phyloP scores from a whole-genome alignment of 164 flowering plant genomes.

The Houttuynia cordata region DNA sequence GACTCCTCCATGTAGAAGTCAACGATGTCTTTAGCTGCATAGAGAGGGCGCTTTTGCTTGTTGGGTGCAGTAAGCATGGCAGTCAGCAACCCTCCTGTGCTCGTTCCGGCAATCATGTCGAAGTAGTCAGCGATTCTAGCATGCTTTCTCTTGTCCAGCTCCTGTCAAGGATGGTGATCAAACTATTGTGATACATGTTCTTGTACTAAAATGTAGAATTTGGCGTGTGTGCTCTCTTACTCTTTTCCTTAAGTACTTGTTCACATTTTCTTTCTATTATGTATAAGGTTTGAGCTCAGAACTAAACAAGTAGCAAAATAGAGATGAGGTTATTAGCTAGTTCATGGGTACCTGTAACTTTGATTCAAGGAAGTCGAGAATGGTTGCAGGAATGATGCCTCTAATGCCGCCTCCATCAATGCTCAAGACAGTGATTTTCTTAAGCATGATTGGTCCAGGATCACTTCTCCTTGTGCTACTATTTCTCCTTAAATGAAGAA shows the following conservation, averaged over 20 bases:
- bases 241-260: too few species aligned
- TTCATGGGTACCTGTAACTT: conserved; percentile 4
- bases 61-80: conserved; percentile 10
- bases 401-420: conserved; percentile 10
- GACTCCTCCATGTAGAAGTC: conserved; percentile 5
- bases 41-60: conserved; percentile 4
- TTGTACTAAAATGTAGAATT: too few species aligned
- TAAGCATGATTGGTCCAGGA: too few species aligned
- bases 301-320: neutral
- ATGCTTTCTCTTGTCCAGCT: conserved; percentile 3
- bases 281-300: too few species aligned
- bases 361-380: conserved; percentile 7
- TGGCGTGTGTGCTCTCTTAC: too few species aligned
- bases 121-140: conserved; percentile 10
- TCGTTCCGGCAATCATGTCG: conserved; percentile 9
- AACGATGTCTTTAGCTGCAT: conserved; percentile 4
- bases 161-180: neutral
- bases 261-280: too few species aligned
- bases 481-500: too few species aligned
- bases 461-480: too few species aligned
- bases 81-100: conserved; percentile 6
- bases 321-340: neutral
- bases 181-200: neutral
- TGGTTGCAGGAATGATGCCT: conserved; percentile 4
- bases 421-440: neutral